Evolutionary conservation across 148 eudicot genomes (phyloP), one percentile per base, ranked within the genome.

Genomic region (Chenopodium suecicum): DNA sequence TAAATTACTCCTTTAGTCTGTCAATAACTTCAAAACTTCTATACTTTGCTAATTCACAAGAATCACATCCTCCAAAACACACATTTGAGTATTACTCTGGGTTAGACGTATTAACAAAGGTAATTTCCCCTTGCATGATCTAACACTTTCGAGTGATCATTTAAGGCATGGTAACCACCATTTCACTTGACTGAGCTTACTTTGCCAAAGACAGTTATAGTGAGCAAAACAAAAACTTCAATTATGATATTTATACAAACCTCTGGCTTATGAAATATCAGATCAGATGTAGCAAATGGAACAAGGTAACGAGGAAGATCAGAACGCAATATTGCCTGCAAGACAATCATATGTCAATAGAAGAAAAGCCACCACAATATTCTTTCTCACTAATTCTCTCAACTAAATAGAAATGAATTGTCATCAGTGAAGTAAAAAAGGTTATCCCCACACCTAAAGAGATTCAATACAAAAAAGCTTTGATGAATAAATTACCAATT

Each of bases 281-380:
- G 90, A 81, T 94, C 97, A 48, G 73, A 73, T 13, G 94, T 89
- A 63, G 87, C 69, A 83, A 92, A 96, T 29, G 99, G 99, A 79
- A 96, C 98, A 89, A 96, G 91, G 86, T 96, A 92, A 82, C 67
- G 73, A 69, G 99, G 99, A 83, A 96, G 99, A 88, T 96, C 98
- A 54, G 91, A 90, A 29, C 98, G 97, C 73, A 96, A 83, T 87
- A 91, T 82, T 71, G 93, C 99, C 99, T 96, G 94, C 85, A 88
- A 76, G 77, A 80, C 34, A 50, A 54, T 50, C 32, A 41, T 46
- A 41, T 25, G 67, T 75, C 75, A 68, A 16, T n/a, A 32, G 9
- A 37, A 64, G 58, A 52, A 25, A 22, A 48, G 31, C 37, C 22
- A 67, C 52, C 2, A 62, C 22, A 22, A 12, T 54, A 17, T 54